phyloP scores from a whole-genome alignment of 2,329 filamentous ascomycete genomes.

The Colletotrichum coccodes region DNA sequence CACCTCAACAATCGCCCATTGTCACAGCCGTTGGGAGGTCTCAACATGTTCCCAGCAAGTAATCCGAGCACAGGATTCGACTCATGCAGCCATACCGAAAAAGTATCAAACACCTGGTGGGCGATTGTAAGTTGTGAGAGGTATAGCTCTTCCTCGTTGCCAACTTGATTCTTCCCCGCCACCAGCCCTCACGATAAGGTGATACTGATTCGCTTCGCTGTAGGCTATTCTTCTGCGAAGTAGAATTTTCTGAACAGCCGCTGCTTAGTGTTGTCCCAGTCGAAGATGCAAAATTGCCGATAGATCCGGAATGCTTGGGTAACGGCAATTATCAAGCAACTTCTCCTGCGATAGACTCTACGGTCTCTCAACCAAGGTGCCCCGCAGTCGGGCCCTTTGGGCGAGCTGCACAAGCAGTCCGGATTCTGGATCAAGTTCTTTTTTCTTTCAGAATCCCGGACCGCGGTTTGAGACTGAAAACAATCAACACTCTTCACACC shows the following conservation, averaged over 20 bases:
- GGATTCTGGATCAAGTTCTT: not conserved
- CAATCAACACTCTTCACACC: not conserved
- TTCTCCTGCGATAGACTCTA: no score
- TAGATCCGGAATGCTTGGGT: not conserved
- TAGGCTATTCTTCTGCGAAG: not conserved
- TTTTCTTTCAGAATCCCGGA: not conserved
- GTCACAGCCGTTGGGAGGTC: not conserved
- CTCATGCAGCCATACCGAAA: not conserved
- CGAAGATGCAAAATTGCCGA: not conserved
- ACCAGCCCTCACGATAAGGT: not conserved
- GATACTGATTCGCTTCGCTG: not conserved
- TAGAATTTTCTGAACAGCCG: not conserved
- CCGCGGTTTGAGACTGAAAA: not conserved
- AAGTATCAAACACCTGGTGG: not conserved
- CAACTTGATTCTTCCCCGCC: not conserved
- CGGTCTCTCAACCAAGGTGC: not conserved
- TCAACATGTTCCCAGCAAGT: not conserved
- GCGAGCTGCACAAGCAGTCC: not conserved
- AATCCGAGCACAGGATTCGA: not conserved
- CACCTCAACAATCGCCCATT: slow-evolving; percentile 5
- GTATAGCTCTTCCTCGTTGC: not conserved
- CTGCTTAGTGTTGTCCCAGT: not conserved
- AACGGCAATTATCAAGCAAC: not conserved
- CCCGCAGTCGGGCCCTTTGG: not conserved
- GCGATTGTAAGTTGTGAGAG: not conserved